A percentile compares a stretch with the other conserved stretches of the same genome.
Evolutionary conservation across 176 grass and related monocot species (phyloP).

Genomic region (Oryza glaberrima): DNA sequence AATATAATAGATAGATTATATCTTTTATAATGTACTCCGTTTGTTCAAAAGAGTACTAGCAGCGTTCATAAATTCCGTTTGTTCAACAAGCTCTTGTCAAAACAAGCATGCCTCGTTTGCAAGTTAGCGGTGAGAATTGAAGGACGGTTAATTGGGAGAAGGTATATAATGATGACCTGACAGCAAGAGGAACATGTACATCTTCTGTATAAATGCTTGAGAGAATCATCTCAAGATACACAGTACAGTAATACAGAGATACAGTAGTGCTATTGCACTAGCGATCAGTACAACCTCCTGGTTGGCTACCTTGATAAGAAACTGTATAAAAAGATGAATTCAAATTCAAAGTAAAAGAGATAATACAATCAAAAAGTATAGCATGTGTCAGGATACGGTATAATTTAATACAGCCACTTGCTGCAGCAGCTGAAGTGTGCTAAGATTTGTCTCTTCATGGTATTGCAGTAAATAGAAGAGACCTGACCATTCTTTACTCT

Average conservation of each 20-base stretch:
- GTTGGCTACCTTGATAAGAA: not conserved
- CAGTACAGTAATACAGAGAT: not conserved
- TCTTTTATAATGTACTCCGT: not conserved
- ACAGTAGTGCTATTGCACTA: conserved; percentile 22
- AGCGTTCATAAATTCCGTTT: conserved; percentile 19
- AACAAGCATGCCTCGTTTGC: not conserved
- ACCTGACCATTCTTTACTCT: not conserved
- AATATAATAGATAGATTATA: not conserved
- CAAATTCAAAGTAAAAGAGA: conserved; percentile 30
- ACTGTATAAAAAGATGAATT: conserved; percentile 11
- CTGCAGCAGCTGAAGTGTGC: conserved; percentile 10
- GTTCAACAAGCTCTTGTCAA: not conserved
- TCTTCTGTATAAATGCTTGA: conserved; percentile 6
- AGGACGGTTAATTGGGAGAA: not conserved
- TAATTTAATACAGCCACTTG: conserved; percentile 48
- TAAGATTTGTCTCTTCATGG: conserved; percentile 24
- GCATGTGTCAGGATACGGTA: conserved; percentile 22
- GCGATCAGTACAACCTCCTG: not conserved
- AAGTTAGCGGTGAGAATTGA: conserved; percentile 10
- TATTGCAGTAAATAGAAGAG: conserved; percentile 10
- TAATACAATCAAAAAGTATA: conserved; percentile 33
- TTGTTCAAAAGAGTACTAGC: not conserved
- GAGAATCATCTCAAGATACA: not conserved
- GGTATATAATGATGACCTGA: conserved; percentile 30
- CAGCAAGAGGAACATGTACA: conserved; percentile 41